phyloP scores from a whole-genome alignment of 1,284 basidiomycete species.

The Paramarasmius palmivorus region DNA sequence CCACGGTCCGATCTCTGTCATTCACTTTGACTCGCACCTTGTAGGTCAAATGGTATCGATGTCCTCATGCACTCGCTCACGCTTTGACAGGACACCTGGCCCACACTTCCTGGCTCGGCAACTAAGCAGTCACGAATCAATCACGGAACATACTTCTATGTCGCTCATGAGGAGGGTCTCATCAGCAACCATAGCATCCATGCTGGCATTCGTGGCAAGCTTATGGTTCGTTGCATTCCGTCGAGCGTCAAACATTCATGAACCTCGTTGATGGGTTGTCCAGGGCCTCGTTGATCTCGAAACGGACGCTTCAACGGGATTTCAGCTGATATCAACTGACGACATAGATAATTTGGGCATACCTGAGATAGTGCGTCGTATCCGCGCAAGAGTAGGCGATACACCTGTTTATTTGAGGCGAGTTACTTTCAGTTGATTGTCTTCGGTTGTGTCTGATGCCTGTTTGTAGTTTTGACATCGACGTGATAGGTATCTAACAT shows the following conservation, averaged over 20 bases:
- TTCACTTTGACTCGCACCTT: conserved; percentile 82
- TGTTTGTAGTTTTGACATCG: not conserved
- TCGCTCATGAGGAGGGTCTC: conserved; percentile 73
- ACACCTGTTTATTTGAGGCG: conserved; percentile 75
- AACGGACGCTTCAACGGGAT: conserved; percentile 65
- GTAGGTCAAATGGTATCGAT: conserved; percentile 22
- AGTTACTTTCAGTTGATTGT: not conserved
- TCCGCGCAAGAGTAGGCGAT: conserved; percentile 64
- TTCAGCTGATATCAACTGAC: conserved; percentile 71
- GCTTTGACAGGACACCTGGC: conserved; percentile 49
- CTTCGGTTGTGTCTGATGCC: too few relatives aligned
- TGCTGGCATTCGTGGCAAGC: conserved; percentile 76
- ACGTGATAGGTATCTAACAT: not conserved
- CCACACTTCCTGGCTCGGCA: conserved; percentile 49
- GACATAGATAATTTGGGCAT: conserved; percentile 76
- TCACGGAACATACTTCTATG: conserved; percentile 77
- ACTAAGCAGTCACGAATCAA: conserved; percentile 66
- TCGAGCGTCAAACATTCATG: not conserved
- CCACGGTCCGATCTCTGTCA: conserved; percentile 77
- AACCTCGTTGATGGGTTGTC: conserved; percentile 30
- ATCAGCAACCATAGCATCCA: conserved; percentile 76
- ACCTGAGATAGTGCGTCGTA: conserved; percentile 58
- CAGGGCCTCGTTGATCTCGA: conserved; percentile 58
- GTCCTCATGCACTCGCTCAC: not conserved
- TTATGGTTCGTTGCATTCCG: conserved; percentile 40